Base-by-base conservation (phyloP, 2,329 filamentous ascomycete species). In the Arthrobotrys iridis region DNA sequence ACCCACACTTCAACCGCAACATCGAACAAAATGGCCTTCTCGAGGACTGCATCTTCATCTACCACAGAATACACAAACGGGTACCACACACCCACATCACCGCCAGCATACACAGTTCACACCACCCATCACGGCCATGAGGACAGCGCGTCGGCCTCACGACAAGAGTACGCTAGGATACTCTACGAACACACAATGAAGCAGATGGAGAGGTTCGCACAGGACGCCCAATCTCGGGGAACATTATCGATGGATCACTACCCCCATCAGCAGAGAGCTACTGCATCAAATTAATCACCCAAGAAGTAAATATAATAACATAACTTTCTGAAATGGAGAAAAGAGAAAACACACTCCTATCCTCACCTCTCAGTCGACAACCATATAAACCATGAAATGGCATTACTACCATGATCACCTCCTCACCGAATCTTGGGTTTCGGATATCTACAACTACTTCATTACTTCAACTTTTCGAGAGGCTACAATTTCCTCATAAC, bases 141-240 rank as follows among this genome's bases (percentile, higher is more conserved):
- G 24, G 63, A 45, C 13, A 55, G 46, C 30, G 37, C 63, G 2
- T 37, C 46, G 11, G 57, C 71, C 7, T 68, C 71, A 2, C 55
- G 71, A 24, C 63, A 68, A 24, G 71, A 75, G 57, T 75, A 75
- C 24, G 71, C 71, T 11, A 58, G 71, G 22, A 75, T 75, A 24
- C 57, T 75, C n/a, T 75, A 75, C 41, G 71, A 75, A 22, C 71
- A 75, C 33, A 75, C 71, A 2, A 75, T 75, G 71, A 75, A 75
- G 40, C 71, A 75, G 37, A 75, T 75, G 71, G 71, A 75, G 46
- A 55, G 71, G 37, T 75, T 75, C 41, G 71, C 63, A 13, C 63
- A 50, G 7, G 71, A 75, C 15, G 71, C 71, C 6, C 55, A 58
- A 8, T 68, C 71, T 20, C 28, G 63, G 33, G 71, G 71, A 28